Base-by-base conservation (phyloP, 331 rosid species). In the Rosa hybrid region DNA sequence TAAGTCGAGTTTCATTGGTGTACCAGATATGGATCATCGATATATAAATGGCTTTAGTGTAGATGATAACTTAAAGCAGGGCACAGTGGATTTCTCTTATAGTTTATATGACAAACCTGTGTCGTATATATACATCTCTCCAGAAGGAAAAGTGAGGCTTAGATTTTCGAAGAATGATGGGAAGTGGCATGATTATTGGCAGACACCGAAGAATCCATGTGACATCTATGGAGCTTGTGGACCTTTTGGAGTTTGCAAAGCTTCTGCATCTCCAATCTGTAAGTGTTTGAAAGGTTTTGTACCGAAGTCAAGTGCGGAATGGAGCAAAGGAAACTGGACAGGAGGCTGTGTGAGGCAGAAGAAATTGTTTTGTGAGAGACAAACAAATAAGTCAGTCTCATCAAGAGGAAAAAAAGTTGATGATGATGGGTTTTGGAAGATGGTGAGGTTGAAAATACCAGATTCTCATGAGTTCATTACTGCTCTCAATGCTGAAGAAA, bases 231-330 rank as follows among this genome's bases (percentile, higher is more conserved):
- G 75, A 11, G 38, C 41, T 4, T 82, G 85, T 51, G 85, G 78
- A 72, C 81, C 78, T 62, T 70, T 27, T 51, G 85, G 78, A 20
- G 67, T 76, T 20, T 76, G 73, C 59, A 77, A 48, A 45, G 18
- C 53, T 12, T 68, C 57, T 8, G 56, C 63, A 4, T 60, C 38
- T 71, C 81, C 78, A 7, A 62, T 77, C 39, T 82, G 81, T 1
- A 59, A 18, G 62, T 82, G 85, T 63, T 50, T 82, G 60, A 82
- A 77, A 51, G 85, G 85, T 6, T 82, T 77, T 62, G 81, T 4
- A 6, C 81, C 69, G 0, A 71, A 23, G 50, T 77, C 81, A 49
- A 1, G 8, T 0, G 69, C 34, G 0, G 79, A 82, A 20, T 82
- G 78, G 85, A 49, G 21, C 70, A 41, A n/a, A 53, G 75, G 74